phyloP scores from a whole-genome alignment of 805 yeast species.

The Cyberlindnera mrakii region DNA sequence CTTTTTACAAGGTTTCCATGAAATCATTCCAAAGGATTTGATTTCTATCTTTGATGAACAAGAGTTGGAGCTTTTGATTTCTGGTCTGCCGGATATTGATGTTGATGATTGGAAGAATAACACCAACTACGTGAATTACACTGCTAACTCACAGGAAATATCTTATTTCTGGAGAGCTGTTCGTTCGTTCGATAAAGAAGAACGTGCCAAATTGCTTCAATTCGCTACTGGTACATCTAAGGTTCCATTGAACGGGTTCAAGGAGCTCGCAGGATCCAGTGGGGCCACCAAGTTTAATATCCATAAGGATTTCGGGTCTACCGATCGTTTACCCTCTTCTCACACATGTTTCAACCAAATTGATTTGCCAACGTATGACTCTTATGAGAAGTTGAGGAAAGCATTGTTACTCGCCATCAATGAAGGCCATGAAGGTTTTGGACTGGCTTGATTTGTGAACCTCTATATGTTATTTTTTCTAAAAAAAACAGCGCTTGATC shows the following conservation, averaged over 20 bases:
- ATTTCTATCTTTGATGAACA: constrained; percentile 90
- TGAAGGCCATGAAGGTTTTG: constrained; percentile 96
- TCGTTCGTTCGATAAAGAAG: constrained; percentile 87
- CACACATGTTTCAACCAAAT: constrained; percentile 97
- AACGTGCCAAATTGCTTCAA: constrained; percentile 87
- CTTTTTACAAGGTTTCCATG: constrained; percentile 83
- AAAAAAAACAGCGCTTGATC: background rate
- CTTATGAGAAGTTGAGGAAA: constrained; percentile 79
- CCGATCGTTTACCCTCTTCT: constrained; percentile 86
- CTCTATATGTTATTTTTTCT: background rate
- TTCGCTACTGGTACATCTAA: constrained; percentile 97
- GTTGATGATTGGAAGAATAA: constrained; percentile 94
- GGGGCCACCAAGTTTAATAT: constrained; percentile 84
- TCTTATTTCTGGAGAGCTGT: constrained; percentile 99
- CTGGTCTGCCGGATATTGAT: constrained; percentile 95
- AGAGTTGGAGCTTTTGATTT: constrained; percentile 84
- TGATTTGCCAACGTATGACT: constrained; percentile 87
- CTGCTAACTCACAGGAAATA: constrained; percentile 77
- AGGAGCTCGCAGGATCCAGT: constrained; percentile 79
- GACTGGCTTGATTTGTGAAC: constrained; percentile 48
- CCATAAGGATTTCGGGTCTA: constrained; percentile 81
- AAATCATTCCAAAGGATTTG: constrained; percentile 77
- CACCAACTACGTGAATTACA: constrained; percentile 74
- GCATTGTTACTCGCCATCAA: constrained; percentile 78
- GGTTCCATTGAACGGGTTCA: constrained; percentile 92